Evolutionary conservation across 1,139 yeast genomes (phyloP), one percentile per base, ranked within the genome.

Genomic region (Torulaspora pretoriensis): DNA sequence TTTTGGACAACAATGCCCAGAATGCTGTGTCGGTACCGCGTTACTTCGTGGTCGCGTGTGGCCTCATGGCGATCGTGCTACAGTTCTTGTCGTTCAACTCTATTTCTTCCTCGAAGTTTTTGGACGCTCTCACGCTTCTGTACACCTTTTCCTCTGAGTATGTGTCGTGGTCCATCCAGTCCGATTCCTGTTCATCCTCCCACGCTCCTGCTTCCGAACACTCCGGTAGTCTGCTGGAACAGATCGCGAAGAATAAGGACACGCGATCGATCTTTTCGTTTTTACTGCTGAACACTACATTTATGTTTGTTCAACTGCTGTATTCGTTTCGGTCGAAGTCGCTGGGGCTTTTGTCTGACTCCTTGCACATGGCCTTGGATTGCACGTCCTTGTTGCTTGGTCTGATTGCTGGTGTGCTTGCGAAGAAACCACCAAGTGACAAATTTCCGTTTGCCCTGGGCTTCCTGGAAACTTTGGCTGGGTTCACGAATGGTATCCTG

Each of bases 361-460:
- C 96, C 3, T 73, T 92, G 42, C 99, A 92, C 65, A 92, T 92
- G 99, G 87, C 95, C 2, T 72, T 92, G 46, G 98, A 92, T 65
- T 92, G 98, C 63, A 74, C 89, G 1, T 95, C 98, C 0, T 70
- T 92, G 43, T 81, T 94, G 3, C 77, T 94, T 24, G 99, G 99
- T 0, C 70, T 94, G 3, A 75, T 92, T 25, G 98, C 99, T 0
- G 88, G 95, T 16, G 77, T 77, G 5, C 54, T 79, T 44, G 72
- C 82, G 3, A 78, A 77, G 51, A 68, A 71, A 51, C 79, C 80
- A 1, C 79, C 90, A 7, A 80, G 80, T 46, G 75, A 82, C 10
- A 74, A 79, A 47, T 92, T 78, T 59, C 97, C 98, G 0, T 89
- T 87, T 68, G 97, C 97, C 0, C 71, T 90, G 47, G 75, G 81